Conservation (phyloP, 192 early-diverging fungal genomes). For the Phlyctochytrium arcticum region DNA sequence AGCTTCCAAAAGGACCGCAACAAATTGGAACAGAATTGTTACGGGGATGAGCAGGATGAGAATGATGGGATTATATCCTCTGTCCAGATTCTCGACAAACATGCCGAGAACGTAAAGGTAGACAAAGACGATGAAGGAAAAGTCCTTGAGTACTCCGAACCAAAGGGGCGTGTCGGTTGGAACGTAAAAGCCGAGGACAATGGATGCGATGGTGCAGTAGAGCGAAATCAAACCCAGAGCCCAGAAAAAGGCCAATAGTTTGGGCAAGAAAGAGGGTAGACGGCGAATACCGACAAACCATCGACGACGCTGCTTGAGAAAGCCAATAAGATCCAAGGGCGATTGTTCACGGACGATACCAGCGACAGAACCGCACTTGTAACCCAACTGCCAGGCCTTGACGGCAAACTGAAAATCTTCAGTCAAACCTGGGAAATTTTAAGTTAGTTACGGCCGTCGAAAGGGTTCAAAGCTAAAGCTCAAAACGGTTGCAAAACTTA, state of each 20-base stretch:
- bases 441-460: too few species aligned
- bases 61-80: slow-evolving; percentile 37
- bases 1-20: slow-evolving; percentile 47
- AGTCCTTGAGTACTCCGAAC: slow-evolving; percentile 53
- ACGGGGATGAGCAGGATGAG: slow-evolving; percentile 39
- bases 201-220: slow-evolving; percentile 39
- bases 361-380: slow-evolving; percentile 43
- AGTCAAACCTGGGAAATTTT: slow-evolving; percentile 30
- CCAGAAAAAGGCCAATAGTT: slow-evolving; percentile 55
- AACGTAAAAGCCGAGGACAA: slow-evolving; percentile 40
- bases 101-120: slow-evolving; percentile 51
- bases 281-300: slow-evolving; percentile 59
- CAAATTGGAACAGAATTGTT: slow-evolving; percentile 45
- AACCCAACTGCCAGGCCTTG: slow-evolving; percentile 48
- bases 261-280: slow-evolving; percentile 47
- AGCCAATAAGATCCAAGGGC: slow-evolving; percentile 46
- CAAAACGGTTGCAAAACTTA: slow-evolving; percentile 12
- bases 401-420: slow-evolving; percentile 58
- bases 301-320: slow-evolving; percentile 57
- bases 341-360: slow-evolving; percentile 53
- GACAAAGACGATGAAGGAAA: slow-evolving; percentile 47
- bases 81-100: slow-evolving; percentile 52
- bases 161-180: slow-evolving; percentile 42
- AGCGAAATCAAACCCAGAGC: slow-evolving; percentile 44
- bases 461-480: not conserved